Evolutionary conservation across 176 grass and related monocot species (phyloP).

Genomic region (Oryza glumipatula): DNA sequence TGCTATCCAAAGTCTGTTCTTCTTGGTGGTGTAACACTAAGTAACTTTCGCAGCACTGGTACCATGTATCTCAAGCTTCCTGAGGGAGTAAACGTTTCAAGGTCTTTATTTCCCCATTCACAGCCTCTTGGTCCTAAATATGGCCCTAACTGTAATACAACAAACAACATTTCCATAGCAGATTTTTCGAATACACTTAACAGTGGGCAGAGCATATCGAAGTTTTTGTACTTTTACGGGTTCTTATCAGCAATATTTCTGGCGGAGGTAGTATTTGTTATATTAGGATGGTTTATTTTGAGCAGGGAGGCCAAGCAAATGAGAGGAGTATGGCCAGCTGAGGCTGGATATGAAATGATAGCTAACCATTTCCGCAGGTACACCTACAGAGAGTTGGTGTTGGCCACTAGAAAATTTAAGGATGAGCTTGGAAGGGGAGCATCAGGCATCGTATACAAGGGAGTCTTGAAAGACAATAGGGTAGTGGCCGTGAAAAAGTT

Average conservation of each 20-base stretch:
- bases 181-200: constrained; percentile 25
- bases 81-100: constrained; percentile 3
- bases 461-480: constrained; percentile 16
- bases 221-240: constrained; percentile 38
- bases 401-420: background rate
- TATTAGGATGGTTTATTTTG: constrained; percentile 40
- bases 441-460: constrained; percentile 12
- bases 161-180: background rate
- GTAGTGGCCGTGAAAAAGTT: constrained; percentile 13
- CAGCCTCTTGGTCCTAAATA: constrained; percentile 42
- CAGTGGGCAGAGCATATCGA: background rate
- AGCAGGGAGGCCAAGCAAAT: constrained; percentile 21
- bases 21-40: constrained; percentile 17
- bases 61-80: constrained; percentile 47
- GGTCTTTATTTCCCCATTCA: constrained; percentile 28
- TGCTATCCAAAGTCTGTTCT: constrained; percentile 44
- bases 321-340: constrained; percentile 42
- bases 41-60: constrained; percentile 14
- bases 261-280: constrained; percentile 29
- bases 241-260: background rate
- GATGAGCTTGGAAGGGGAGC: constrained; percentile 13
- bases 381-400: constrained; percentile 11
- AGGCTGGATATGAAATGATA: constrained; percentile 28
- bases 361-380: constrained; percentile 14
- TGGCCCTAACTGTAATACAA: constrained; percentile 12